Percentiles rank a stretch among this genome's conserved stretches.
Conservation (phyloP, 2,329 filamentous ascomycete species). For the Nannizziopsis barbatae region DNA sequence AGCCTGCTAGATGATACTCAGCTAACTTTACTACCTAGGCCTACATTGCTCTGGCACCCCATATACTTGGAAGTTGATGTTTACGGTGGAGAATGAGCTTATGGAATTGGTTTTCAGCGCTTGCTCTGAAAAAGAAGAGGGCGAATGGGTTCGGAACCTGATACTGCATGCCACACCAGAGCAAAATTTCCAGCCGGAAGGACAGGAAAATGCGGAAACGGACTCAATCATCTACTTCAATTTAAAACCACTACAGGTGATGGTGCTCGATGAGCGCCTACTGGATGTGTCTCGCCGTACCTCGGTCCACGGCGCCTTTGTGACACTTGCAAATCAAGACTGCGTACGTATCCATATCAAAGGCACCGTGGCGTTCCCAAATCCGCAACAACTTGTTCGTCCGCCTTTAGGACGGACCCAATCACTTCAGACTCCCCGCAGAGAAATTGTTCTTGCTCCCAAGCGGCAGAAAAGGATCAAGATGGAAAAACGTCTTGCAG, state of each 20-base stretch:
- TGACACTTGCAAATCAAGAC: constrained; percentile 8
- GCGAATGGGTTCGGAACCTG: constrained; percentile 65
- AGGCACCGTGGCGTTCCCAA: constrained; percentile 14
- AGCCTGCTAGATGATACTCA: constrained; percentile 5
- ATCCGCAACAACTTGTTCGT: constrained; percentile 5
- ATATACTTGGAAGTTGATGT: constrained; percentile 85
- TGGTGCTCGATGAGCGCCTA: constrained; percentile 63
- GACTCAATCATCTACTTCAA: constrained; percentile 7
- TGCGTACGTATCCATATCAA: constrained; percentile 15
- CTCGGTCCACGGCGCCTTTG: constrained; percentile 65
- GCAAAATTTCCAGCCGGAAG: constrained; percentile 21
- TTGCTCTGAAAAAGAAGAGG: constrained; percentile 68
- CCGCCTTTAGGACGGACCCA: constrained; percentile 36
- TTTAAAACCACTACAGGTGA: constrained; percentile 42
- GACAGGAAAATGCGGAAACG: constrained; percentile 20
- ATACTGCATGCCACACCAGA: constrained; percentile 41
- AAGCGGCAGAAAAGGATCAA: constrained; percentile 63
- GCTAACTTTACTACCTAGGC: constrained; percentile 44
- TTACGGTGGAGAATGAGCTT: constrained; percentile 62
- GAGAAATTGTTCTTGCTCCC: constrained; percentile 60
- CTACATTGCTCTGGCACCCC: constrained; percentile 77
- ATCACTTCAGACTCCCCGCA: constrained; percentile 53
- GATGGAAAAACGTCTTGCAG: constrained; percentile 60
- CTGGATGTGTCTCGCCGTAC: constrained; percentile 42
- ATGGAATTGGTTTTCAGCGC: constrained; percentile 82